These are phyloP conservation scores for Cryptosporidium bovis DNA, from an alignment of 169 alveolate species.

Conservation along the genomic window DNA sequence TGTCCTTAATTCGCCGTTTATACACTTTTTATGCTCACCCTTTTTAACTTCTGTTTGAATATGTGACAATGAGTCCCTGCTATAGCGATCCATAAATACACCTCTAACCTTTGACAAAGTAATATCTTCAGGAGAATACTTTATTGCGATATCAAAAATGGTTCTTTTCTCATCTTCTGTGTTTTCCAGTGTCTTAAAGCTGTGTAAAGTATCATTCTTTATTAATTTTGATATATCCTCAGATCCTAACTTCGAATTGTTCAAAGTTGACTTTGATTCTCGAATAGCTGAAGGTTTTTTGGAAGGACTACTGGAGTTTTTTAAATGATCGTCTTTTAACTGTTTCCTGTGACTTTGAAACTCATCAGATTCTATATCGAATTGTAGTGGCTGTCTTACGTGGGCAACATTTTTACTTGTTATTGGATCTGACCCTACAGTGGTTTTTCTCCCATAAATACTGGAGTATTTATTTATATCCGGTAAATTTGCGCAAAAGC, in stretches of 20 bases:
- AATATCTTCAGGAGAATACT: conserved; percentile 67
- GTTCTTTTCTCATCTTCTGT: conserved; percentile 25
- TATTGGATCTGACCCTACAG: not conserved
- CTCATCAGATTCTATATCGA: no score
- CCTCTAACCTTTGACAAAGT: conserved; percentile 62
- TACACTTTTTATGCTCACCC: not conserved
- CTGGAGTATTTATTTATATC: not conserved
- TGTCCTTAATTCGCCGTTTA: not conserved
- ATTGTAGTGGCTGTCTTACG: no score
- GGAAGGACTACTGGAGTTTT: no score
- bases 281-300: no score
- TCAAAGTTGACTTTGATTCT: no score
- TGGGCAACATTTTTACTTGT: not conserved
- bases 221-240: no score
- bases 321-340: no score
- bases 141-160: conserved; percentile 58
- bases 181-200: not conserved
- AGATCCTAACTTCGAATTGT: no score
- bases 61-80: conserved; percentile 22
- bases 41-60: not conserved
- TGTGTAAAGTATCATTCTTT: no score
- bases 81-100: conserved; percentile 54
- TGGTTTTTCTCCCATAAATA: not conserved
- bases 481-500: not conserved
- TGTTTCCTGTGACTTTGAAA: no score